These are phyloP conservation scores for Cnidoscolus chayamansa DNA, from an alignment of 441 rosid species.

Conservation along the genomic window DNA sequence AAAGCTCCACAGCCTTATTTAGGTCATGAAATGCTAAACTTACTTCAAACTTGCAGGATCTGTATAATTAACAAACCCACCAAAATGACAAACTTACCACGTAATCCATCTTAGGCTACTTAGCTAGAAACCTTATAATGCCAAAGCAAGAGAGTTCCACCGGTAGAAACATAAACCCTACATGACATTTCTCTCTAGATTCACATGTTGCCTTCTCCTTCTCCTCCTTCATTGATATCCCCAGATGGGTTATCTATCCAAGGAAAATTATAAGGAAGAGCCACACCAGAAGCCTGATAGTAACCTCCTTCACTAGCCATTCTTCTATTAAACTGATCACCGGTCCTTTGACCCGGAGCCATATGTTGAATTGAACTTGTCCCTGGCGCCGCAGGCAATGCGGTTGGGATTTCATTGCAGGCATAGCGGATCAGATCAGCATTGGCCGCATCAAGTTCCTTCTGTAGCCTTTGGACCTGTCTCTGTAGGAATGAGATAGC, in stretches of 20 bases:
- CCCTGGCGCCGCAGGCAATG: slow-evolving; percentile 31
- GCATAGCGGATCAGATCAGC: slow-evolving; percentile 75
- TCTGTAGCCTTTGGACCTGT: slow-evolving; percentile 83
- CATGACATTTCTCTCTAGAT: slow-evolving; percentile 7
- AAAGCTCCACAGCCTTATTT: slow-evolving; percentile 27
- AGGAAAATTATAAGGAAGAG: slow-evolving; percentile 54
- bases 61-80: slow-evolving; percentile 11
- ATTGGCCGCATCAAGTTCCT: slow-evolving; percentile 82
- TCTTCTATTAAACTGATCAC: slow-evolving; percentile 34
- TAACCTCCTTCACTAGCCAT: slow-evolving; percentile 41
- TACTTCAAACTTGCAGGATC: slow-evolving; percentile 8
- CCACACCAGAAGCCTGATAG: slow-evolving; percentile 35
- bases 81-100: slow-evolving; percentile 12
- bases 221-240: slow-evolving; percentile 40
- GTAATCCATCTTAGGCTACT: slow-evolving; percentile 30
- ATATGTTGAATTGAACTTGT: slow-evolving; percentile 37
- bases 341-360: slow-evolving; percentile 37
- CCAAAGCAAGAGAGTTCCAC: slow-evolving; percentile 24
- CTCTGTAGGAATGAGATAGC: slow-evolving; percentile 89
- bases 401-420: slow-evolving; percentile 50
- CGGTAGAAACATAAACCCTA: slow-evolving; percentile 40
- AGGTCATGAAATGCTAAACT: slow-evolving; percentile 18
- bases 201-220: slow-evolving; percentile 47
- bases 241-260: slow-evolving; percentile 53
- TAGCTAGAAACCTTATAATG: slow-evolving; percentile 38